phyloP scores from a whole-genome alignment of 805 yeast genomes.

The Nakazawaea sp. region DNA sequence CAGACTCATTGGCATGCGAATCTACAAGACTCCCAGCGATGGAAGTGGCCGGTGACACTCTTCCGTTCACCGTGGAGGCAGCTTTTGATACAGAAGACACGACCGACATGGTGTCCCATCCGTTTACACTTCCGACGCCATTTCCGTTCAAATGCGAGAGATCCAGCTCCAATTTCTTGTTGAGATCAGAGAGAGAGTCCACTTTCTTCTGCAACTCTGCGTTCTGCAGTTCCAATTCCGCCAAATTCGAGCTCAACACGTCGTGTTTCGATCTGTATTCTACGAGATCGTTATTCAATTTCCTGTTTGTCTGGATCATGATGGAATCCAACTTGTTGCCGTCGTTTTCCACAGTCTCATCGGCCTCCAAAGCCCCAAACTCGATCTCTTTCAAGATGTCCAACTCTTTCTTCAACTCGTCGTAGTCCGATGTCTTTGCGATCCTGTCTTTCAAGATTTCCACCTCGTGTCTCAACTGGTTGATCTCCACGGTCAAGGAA shows the following conservation, averaged over 20 bases:
- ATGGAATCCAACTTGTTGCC: conserved; percentile 45
- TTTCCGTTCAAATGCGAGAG: conserved; percentile 48
- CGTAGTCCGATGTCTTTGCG: conserved; percentile 59
- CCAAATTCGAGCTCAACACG: conserved; percentile 33
- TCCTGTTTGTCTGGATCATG: conserved; percentile 63
- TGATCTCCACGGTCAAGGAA: conserved; percentile 35
- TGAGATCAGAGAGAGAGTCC: conserved; percentile 35
- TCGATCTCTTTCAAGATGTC: conserved; percentile 67
- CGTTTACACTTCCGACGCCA: conserved; percentile 30
- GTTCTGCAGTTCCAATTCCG: conserved; percentile 31
- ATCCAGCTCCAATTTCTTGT: conserved; percentile 68
- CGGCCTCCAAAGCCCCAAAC: conserved; percentile 44
- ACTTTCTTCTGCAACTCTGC: conserved; percentile 29
- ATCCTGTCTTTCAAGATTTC: conserved; percentile 42
- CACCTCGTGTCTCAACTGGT: conserved; percentile 43
- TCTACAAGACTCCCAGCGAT: conserved; percentile 32
- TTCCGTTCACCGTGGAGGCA: conserved; percentile 23
- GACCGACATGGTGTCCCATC: conserved; percentile 59
- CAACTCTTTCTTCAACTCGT: conserved; percentile 72
- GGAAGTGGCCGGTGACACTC: conserved; percentile 46
- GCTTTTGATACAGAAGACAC: conserved; percentile 50
- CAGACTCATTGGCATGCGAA: neutral
- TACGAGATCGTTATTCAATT: conserved; percentile 63
- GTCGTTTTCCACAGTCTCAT: conserved; percentile 25
- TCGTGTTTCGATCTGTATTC: conserved; percentile 55